phyloP scores from a whole-genome alignment of 1,284 basidiomycete genomes.

The Cerrena zonata region DNA sequence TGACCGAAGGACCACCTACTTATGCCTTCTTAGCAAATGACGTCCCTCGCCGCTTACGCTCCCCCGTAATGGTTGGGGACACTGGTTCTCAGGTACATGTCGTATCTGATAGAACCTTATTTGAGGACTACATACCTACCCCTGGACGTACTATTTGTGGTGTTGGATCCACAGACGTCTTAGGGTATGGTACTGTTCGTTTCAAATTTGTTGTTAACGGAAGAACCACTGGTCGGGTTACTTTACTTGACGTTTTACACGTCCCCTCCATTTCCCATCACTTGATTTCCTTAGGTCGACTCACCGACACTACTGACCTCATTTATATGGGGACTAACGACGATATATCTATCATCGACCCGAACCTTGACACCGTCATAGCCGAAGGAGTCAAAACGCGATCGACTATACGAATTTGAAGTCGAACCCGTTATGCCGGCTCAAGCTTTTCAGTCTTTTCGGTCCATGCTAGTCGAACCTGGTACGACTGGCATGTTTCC shows the following conservation, averaged over 20 bases:
- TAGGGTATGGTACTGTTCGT: conserved; percentile 15
- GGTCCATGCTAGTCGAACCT: conserved; percentile 11
- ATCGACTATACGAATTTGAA: too few species aligned
- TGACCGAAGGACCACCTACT: too few species aligned
- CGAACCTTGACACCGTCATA: too few species aligned
- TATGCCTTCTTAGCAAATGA: too few species aligned
- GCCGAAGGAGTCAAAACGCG: too few species aligned
- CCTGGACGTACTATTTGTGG: conserved; percentile 13
- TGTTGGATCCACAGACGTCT: conserved; percentile 14
- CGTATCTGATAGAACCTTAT: conserved; percentile 11
- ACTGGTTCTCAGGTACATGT: conserved; percentile 12
- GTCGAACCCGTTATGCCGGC: too few species aligned
- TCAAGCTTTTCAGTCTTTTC: too few species aligned
- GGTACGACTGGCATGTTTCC: conserved; percentile 30
- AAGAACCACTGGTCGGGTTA: conserved; percentile 9
- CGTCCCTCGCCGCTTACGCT: too few species aligned
- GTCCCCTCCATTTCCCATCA: conserved; percentile 29
- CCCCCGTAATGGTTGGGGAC: conserved; percentile 20
- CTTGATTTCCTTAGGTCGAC: conserved; percentile 28
- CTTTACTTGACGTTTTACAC: conserved; percentile 27
- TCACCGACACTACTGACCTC: conserved; percentile 11
- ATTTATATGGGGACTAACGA: background rate
- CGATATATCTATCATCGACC: conserved; percentile 11
- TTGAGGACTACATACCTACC: conserved; percentile 11
- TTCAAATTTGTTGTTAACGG: conserved; percentile 12